These are phyloP conservation scores for Pseudocercospora fijiensis DNA, from an alignment of 2,329 filamentous ascomycete genomes.

Conservation along the genomic window DNA sequence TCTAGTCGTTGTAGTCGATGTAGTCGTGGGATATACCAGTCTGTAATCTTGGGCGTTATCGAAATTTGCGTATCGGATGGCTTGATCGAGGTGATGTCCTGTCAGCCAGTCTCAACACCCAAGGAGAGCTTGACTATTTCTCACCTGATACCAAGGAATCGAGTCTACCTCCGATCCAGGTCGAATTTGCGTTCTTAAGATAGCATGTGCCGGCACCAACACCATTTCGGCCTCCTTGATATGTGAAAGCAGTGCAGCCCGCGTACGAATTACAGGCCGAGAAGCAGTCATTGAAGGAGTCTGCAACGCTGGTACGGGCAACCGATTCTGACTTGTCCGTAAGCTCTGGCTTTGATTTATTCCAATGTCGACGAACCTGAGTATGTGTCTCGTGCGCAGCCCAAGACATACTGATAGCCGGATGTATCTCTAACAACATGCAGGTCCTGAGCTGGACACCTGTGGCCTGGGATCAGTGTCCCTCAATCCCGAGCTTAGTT, in stretches of 20 bases:
- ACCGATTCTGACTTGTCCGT: neutral
- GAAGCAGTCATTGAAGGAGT: constrained; percentile 13
- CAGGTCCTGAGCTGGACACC: constrained; percentile 8
- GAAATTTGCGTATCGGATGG: neutral
- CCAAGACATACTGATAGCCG: constrained; percentile 7
- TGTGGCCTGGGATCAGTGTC: neutral
- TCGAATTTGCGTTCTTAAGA: neutral
- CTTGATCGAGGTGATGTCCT: neutral
- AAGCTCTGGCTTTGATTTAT: neutral
- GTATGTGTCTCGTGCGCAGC: constrained; percentile 1
- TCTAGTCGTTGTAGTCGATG: neutral
- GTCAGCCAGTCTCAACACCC: neutral
- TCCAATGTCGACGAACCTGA: neutral
- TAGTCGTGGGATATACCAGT: neutral
- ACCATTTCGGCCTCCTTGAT: neutral
- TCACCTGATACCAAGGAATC: neutral
- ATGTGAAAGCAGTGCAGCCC: constrained; percentile 11
- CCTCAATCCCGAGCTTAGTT: neutral
- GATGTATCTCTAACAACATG: constrained; percentile 5
- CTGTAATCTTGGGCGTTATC: neutral
- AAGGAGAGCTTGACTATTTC: neutral
- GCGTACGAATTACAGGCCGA: neutral
- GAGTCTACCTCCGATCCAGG: neutral
- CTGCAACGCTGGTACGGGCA: neutral
- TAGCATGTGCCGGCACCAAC: constrained; percentile 3